A percentile compares a stretch with the other conserved stretches of the same genome.
phyloP scores from a whole-genome alignment of 2,329 filamentous ascomycete genomes.

The Ophidiomyces ophidiicola region DNA sequence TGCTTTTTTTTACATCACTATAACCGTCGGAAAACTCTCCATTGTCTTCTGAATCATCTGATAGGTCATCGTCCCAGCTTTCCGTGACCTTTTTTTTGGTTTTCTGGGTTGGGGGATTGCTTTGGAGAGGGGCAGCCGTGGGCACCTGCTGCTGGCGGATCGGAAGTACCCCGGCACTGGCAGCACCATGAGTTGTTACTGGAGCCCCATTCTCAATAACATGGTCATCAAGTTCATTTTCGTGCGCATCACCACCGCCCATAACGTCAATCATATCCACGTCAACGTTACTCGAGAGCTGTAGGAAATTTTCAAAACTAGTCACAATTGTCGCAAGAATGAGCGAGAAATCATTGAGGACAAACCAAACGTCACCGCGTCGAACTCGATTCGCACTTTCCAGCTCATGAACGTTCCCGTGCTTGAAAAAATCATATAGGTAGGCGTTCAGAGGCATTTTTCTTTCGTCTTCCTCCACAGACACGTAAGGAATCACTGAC shows the following conservation, averaged over 20 bases:
- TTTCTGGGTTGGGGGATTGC: not conserved
- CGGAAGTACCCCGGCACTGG: not conserved
- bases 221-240: conserved; percentile 17
- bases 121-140: not conserved
- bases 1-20: conserved; percentile 1
- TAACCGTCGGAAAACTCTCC: conserved; percentile 4
- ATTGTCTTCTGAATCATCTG: conserved; percentile 12
- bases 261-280: conserved; percentile 19
- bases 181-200: not conserved
- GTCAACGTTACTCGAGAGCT: conserved; percentile 17
- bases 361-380: conserved; percentile 57
- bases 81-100: conserved; percentile 15
- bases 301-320: conserved; percentile 25
- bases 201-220: conserved; percentile 5
- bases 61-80: conserved; percentile 20
- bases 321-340: conserved; percentile 29
- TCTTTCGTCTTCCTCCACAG: conserved; percentile 46
- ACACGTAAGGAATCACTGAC: conserved; percentile 57
- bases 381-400: conserved; percentile 55
- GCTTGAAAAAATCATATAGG: conserved; percentile 64
- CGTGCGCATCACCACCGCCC: conserved; percentile 22
- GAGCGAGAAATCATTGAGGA: conserved; percentile 54
- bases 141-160: not conserved
- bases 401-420: conserved; percentile 52
- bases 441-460: conserved; percentile 33